Evolutionary conservation across 2,329 filamentous ascomycete genomes (phyloP).

Genomic region (Scleromitrula shiraiana): DNA sequence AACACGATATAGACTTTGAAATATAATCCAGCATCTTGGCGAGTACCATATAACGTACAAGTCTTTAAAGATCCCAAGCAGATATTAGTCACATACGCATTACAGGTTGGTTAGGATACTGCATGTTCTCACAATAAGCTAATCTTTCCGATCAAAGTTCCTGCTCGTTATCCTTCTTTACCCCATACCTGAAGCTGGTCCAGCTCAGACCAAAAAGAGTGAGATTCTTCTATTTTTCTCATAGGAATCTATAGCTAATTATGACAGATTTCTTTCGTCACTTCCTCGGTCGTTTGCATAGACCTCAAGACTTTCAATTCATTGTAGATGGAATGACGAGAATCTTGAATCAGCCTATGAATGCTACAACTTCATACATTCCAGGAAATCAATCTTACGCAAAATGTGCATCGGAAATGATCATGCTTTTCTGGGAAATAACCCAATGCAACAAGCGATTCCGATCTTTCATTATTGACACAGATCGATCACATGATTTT

Average conservation of each 20-base stretch:
- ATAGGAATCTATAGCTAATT: slow-evolving; percentile 8
- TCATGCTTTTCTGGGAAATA: slow-evolving; percentile 96
- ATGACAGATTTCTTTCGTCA: slow-evolving; percentile 70
- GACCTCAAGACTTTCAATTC: slow-evolving; percentile 96
- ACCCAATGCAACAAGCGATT: slow-evolving; percentile 98
- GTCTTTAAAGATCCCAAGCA: slow-evolving; percentile 89
- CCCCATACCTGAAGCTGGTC: slow-evolving; percentile 70
- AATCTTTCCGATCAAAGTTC: slow-evolving; percentile 43
- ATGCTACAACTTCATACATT: slow-evolving; percentile 80
- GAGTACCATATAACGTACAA: slow-evolving; percentile 86
- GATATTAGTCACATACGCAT: slow-evolving; percentile 80
- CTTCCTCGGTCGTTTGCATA: slow-evolving; percentile 71
- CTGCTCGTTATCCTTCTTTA: slow-evolving; percentile 81
- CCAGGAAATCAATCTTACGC: slow-evolving; percentile 71
- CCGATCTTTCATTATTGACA: slow-evolving; percentile 93
- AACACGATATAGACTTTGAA: slow-evolving; percentile 62
- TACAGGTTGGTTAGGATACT: slow-evolving; percentile 40
- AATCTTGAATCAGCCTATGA: slow-evolving; percentile 85
- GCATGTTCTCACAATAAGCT: neutral
- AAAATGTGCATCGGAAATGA: slow-evolving; percentile 88
- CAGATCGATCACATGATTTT: slow-evolving; percentile 87
- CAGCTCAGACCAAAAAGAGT: slow-evolving; percentile 61
- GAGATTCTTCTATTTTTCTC: neutral
- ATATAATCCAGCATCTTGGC: slow-evolving; percentile 91
- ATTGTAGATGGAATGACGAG: slow-evolving; percentile 90